Base-by-base conservation (phyloP, 495 filamentous ascomycete species). In the Sporormia fimetaria region DNA sequence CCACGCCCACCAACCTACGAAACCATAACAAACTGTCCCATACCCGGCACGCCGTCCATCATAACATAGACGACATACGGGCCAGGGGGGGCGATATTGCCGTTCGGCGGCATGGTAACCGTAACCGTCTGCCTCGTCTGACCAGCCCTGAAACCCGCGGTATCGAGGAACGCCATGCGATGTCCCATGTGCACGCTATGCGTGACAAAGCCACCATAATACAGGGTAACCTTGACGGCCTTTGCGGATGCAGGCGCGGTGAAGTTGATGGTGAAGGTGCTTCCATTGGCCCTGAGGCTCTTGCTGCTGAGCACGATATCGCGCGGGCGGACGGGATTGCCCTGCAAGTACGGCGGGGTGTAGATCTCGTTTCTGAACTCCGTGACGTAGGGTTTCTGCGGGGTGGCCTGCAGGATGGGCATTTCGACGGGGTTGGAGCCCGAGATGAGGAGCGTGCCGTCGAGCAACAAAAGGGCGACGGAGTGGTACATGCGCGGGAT, bases 171-270 rank as follows among this genome's bases (percentile, higher is more conserved):
- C 18, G 70, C 37, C 66, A 76, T 71, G 3, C 75, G 70, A 33
- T 76, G 73, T 24, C 71, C 72, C 75, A 78, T 78, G 50, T 78
- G 75, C 22, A 78, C 49, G 18, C 61, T 67, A 50, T 78, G 74
- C 22, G 75, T 78, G 26, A 76, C 67, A 41, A 73, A 78, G 6
- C 73, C 75, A 27, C 72, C 71, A 52, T 76, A 66, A 55, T 76
- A 75, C 11, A 78, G 58, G 6, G 63, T 55, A 11, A 78, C 64
- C 52, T 68, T 66, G 25, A 65, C 57, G 2, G 12, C 51, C 30
- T 63, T 57, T 8, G 67, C 56, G 23, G 48, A 54, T 5, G 56
- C 17, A 0, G 64, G 63, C n/a, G 51, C 59, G 21, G 52, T 66
- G 52, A 77, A 77, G 2, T 26, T 54, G 40, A 77, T 53, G 4